Base-by-base conservation (phyloP, 495 filamentous ascomycete species). In the Physcia stellaris region DNA sequence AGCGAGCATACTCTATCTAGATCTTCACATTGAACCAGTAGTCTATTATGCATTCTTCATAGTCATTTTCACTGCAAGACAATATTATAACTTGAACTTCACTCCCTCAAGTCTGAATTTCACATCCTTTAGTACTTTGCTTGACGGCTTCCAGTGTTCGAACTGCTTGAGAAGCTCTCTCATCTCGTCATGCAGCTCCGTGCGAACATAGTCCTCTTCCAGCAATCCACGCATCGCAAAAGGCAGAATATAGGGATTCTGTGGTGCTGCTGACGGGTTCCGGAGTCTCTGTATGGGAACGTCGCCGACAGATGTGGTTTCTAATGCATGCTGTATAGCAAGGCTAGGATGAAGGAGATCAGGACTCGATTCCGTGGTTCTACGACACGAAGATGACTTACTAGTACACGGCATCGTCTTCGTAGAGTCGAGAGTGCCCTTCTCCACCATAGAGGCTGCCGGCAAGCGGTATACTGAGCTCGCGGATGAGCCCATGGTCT, bases 81-180 rank as follows among this genome's bases (percentile, higher is more conserved):
- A n/a, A n/a, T n/a, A 27, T 52, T 22, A 94, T 22, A 90, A 61
- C 57, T 85, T 92, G 4, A 80, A 86, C 47, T 83, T 67, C 32
- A 98, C 87, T 6, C 81, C 87, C 66, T 98, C 90, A 28, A 98
- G 62, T 47, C 90, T 70, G 55, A 92, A 98, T 54, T 90, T 94
- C 24, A 98, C 90, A 64, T 98, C 90, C 58, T 85, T 94, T 39
- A 98, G 60, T 23, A 79, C 80, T 62, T 96, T 98, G 7, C 70
- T 90, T 0, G 66, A 66, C 6, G 90, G 90, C 53, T 80, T 85
- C 90, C 90, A 98, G 31, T 84, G 76, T 54, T 98, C 86, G 57
- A 95, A 98, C 50, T 93, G 79, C 48, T 67, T 66, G 10, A 98
- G 62, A 29, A 98, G 60, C 49, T 87, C 79, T 37, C 70, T 73